Evolutionary conservation across 1,284 basidiomycete genomes (phyloP), one percentile per base, ranked within the genome.

Genomic region (Heliocybe sulcata): DNA sequence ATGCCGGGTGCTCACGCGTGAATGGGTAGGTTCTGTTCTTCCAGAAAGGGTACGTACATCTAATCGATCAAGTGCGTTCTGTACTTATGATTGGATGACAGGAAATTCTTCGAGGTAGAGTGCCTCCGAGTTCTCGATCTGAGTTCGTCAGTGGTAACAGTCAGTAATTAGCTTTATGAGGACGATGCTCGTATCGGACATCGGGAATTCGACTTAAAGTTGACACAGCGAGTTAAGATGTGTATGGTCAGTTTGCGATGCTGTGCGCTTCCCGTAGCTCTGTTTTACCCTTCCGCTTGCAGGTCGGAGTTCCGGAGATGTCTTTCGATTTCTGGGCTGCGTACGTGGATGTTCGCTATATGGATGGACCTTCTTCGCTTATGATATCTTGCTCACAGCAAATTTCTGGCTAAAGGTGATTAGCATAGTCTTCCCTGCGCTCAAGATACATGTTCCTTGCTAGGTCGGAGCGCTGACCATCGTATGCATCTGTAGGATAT

Each of bases 291-390:
- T 33, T 11, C 16, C 23, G 11, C 6, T 26, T 35, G 6, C 56
- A 92, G 92, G 93, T 97, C 57, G 95, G 97, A 45, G 96, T 99
- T 3, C 97, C 97, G 0, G 97, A 99, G 68, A 85, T 83, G 69
- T 87, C 88, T 1, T 97, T 99, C 69, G 94, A 96, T 64, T 88
- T 90, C 63, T 94, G 92, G 92, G 89, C 90, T 22, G 87, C 90
- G 81, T 90, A 69, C 72, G 86, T 81, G 27, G 14, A 26, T 57
- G 53, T 38, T 27, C 14, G 31, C 51, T 12, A 38, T 48, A 14
- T 33, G 12, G 49, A 35, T 35, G 56, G 29, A 38, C 25, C 35
- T 29, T 47, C 22, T 25, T 49, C 6, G 10, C 3, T 20, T 9
- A 49, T 23, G 6, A 16, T 22, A 25, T 29, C 23, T 29, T 27